phyloP scores from a whole-genome alignment of 768 basidiomycete species.

The Nevesoporus exiguus region DNA sequence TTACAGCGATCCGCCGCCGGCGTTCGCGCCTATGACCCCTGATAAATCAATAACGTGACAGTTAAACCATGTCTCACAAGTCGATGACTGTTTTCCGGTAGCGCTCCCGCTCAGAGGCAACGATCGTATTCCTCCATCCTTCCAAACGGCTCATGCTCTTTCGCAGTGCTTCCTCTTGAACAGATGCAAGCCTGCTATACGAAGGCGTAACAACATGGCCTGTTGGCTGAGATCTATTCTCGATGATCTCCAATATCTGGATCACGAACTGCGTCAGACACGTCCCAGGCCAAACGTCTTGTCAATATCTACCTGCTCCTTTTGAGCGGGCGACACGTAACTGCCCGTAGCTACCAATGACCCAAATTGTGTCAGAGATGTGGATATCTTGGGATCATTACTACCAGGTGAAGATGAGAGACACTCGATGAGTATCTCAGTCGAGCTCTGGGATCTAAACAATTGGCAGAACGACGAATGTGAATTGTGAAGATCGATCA shows the following conservation, averaged over 20 bases:
- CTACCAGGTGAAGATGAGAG: conserved; percentile 44
- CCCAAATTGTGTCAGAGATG: conserved; percentile 70
- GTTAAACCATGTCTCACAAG: conserved; percentile 40
- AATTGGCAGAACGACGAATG: conserved; percentile 64
- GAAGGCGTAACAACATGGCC: neutral
- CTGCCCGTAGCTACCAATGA: conserved; percentile 64
- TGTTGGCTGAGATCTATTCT: conserved; percentile 25
- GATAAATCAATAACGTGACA: neutral
- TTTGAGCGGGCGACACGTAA: conserved; percentile 59
- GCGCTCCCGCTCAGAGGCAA: conserved; percentile 66
- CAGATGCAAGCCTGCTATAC: conserved; percentile 16
- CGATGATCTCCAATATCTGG: conserved; percentile 59
- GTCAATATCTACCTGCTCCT: conserved; percentile 57
- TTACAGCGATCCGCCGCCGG: conserved; percentile 59
- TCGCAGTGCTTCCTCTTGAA: conserved; percentile 42
- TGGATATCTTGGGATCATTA: conserved; percentile 38
- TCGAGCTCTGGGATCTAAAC: conserved; percentile 70
- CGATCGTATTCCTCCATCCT: conserved; percentile 72
- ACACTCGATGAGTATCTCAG: conserved; percentile 62
- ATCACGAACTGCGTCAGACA: neutral
- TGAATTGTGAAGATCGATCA: conserved; percentile 65
- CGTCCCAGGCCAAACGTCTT: neutral
- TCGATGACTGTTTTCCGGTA: conserved; percentile 71
- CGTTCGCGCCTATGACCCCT: conserved; percentile 59
- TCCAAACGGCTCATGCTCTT: conserved; percentile 61